Percentiles rank a stretch among this genome's conserved stretches.
Conservation (phyloP, 2,329 filamentous ascomycete species). For the Ophidiomyces ophidiicola region DNA sequence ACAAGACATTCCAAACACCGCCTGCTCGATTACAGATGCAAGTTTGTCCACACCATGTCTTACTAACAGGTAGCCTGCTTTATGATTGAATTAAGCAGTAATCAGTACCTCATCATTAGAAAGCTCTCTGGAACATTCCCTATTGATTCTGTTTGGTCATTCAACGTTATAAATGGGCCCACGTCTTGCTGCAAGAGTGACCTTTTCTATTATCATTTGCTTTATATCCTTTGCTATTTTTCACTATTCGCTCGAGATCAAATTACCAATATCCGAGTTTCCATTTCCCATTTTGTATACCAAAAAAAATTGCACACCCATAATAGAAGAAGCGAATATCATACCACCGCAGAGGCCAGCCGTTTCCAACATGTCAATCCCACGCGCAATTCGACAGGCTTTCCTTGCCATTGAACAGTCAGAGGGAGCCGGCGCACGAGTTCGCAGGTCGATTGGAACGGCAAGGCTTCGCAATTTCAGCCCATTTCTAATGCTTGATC, state of each 20-base stretch:
- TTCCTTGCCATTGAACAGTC: conserved; percentile 76
- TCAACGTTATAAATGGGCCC: conserved; percentile 7
- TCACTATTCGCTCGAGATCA: not conserved
- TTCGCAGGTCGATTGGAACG: conserved; percentile 79
- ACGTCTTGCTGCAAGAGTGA: not conserved
- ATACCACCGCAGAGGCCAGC: not conserved
- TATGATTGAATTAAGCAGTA: no score
- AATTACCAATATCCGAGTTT: not conserved
- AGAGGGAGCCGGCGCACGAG: conserved; percentile 77
- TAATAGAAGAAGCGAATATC: not conserved
- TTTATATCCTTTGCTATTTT: conserved; percentile 1
- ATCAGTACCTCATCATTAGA: conserved; percentile 9
- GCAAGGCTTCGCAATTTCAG: conserved; percentile 71
- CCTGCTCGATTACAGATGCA: no score
- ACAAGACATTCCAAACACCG: no score
- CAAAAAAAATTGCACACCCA: not conserved
- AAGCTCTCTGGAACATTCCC: conserved; percentile 1
- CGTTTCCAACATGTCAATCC: conserved; percentile 46
- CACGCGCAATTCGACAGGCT: conserved; percentile 67
- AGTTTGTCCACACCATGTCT: no score
- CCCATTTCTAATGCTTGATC: conserved; percentile 92
- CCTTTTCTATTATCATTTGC: conserved; percentile 4
- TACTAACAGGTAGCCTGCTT: no score
- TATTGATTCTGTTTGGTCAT: not conserved
- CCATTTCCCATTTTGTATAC: not conserved